Percentiles rank a stretch among this genome's conserved stretches.
Evolutionary conservation across 2,329 filamentous ascomycete species (phyloP).

Genomic region (Chrysosporium keratinophilum): DNA sequence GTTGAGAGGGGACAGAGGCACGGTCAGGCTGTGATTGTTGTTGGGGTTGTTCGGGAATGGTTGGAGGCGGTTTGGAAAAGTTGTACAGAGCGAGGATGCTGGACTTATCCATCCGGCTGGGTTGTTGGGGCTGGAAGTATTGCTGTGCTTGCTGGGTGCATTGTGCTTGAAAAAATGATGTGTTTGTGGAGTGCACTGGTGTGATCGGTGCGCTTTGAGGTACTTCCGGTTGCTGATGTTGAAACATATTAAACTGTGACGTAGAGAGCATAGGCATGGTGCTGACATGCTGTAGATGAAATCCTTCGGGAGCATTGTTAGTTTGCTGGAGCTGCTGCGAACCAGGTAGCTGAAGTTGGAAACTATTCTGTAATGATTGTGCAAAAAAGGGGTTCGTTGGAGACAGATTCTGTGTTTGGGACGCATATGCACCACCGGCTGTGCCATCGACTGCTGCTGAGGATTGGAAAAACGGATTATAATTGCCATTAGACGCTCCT

Average conservation of each 20-base stretch:
- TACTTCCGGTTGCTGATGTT: conserved; percentile 13
- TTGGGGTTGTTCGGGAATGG: conserved; percentile 26
- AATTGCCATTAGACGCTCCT: conserved; percentile 25
- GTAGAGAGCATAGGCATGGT: conserved; percentile 30
- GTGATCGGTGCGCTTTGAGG: conserved; percentile 7
- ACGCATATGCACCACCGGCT: conserved; percentile 19
- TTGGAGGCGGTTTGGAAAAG: conserved; percentile 30
- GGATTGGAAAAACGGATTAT: conserved; percentile 27
- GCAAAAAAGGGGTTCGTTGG: conserved; percentile 31
- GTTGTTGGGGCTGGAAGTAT: conserved; percentile 31
- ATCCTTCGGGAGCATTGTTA: conserved; percentile 12
- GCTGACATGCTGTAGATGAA: conserved; percentile 28
- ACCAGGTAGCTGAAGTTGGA: conserved; percentile 18
- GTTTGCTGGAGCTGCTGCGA: neutral
- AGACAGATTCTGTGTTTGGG: conserved; percentile 20
- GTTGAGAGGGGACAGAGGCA: conserved; percentile 19
- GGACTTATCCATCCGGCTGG: conserved; percentile 37
- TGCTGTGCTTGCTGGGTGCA: conserved; percentile 18
- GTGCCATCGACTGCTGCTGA: conserved; percentile 22
- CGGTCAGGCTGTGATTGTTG: conserved; percentile 20
- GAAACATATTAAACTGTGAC: conserved; percentile 18
- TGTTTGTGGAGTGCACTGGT: conserved; percentile 4
- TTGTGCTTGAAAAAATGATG: conserved; percentile 13
- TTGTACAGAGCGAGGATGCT: conserved; percentile 40
- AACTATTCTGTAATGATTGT: conserved; percentile 21